Evolutionary conservation across 2,329 filamentous ascomycete genomes (phyloP), one percentile per base, ranked within the genome.

Genomic region (Penicillium sp.): DNA sequence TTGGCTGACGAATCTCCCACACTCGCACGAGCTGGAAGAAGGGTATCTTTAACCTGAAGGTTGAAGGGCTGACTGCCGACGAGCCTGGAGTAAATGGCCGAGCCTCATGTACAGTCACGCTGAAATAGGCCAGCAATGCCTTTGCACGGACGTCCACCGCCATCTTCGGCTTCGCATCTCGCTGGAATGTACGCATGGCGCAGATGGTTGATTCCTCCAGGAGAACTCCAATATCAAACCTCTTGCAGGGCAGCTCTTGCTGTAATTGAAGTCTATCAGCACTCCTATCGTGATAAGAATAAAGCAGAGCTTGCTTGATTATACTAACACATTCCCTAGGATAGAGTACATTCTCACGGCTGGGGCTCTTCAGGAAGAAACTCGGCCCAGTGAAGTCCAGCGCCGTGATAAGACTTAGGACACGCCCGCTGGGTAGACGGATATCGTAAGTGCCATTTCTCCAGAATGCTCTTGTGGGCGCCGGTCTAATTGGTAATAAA

Each of bases 141-240:
- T 79, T 80, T 4, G 74, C 73, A 37, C 70, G 72, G 38, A 84
- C 60, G 57, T 84, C 77, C 5, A 84, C 65, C 10, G 72, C 70
- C 49, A 84, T 58, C 13, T 42, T 49, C 0, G 55, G 55, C 16
- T 70, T 69, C 3, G 80, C 65, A 2, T 65, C 51, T 4, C 67
- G 65, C 5, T 62, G 43, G 6, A 81, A 68, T 1, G 79, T 82
- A 55, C 83, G 83, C 81, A 91, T 85, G 8, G 81, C 74, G 71
- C 88, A 84, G 81, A 93, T 86, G 0, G 79, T 78, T 2, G 76
- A 78, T 4, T 84, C 81, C 1, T 81, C 75, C 1, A 82, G 67
- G 76, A 87, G 81, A 43, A 86, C 79, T 0, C 91, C 90, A 66
- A 93, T 89, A 19, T 86, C 82, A 1, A 93, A 69, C 0, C 76